Conservation (phyloP, 179 eudicot genomes). For the Actinidia arguta region DNA sequence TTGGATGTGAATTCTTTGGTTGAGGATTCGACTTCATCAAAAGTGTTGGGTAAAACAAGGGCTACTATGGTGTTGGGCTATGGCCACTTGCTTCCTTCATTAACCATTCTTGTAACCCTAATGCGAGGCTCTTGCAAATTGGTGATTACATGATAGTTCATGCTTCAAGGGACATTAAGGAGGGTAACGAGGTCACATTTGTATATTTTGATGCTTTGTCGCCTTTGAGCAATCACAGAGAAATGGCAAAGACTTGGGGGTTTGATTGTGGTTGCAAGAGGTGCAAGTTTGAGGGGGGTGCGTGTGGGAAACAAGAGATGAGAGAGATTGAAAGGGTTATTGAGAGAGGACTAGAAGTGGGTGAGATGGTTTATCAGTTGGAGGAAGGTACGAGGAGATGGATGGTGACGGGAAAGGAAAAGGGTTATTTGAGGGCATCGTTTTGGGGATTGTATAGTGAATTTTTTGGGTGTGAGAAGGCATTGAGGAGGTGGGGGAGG, state of each 20-base stretch:
- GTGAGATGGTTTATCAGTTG: constrained; percentile 55
- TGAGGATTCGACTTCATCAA: constrained; percentile 72
- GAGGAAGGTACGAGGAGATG: constrained; percentile 79
- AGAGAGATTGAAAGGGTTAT: constrained; percentile 61
- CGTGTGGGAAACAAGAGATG: constrained; percentile 57
- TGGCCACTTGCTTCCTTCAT: constrained; percentile 84
- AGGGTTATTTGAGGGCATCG: constrained; percentile 79
- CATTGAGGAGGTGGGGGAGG: constrained; percentile 75
- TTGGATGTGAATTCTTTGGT: constrained; percentile 87
- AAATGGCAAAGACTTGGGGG: constrained; percentile 76
- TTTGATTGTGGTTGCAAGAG: constrained; percentile 72
- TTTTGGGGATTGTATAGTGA: constrained; percentile 72
- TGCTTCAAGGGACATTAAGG: constrained; percentile 77
- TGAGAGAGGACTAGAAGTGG: constrained; percentile 65
- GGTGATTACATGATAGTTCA: constrained; percentile 74
- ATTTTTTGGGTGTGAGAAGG: constrained; percentile 61
- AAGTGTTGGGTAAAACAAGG: constrained; percentile 71
- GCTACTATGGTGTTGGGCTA: constrained; percentile 78
- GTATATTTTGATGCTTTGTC: constrained; percentile 74
- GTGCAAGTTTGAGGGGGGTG: constrained; percentile 66
- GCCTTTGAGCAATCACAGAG: constrained; percentile 52
- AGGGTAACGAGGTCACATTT: constrained; percentile 83
- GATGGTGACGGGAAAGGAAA: constrained; percentile 72
- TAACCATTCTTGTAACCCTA: constrained; percentile 87
- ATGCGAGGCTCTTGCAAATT: constrained; percentile 71